phyloP scores from a whole-genome alignment of 208 protist genomes.

The Leishmania tarentolae region DNA sequence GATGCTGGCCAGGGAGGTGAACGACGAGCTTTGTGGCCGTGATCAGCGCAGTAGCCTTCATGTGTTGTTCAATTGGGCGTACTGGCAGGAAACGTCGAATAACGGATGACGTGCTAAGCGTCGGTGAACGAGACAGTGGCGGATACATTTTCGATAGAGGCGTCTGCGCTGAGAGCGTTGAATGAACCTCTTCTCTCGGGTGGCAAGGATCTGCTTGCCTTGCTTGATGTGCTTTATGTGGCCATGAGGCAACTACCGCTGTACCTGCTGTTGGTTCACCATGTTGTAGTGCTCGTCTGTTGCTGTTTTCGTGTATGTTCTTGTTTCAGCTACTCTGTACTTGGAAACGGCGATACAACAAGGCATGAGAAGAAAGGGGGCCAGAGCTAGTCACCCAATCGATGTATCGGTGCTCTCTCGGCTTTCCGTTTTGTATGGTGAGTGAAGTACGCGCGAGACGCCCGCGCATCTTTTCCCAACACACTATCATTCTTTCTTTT shows the following conservation, averaged over 20 bases:
- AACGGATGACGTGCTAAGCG: background rate
- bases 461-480: background rate
- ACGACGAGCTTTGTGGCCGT: constrained; percentile 57
- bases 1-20: constrained; percentile 59
- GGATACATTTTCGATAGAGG: background rate
- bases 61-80: constrained; percentile 69
- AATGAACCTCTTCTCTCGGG: background rate
- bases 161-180: background rate
- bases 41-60: constrained; percentile 53
- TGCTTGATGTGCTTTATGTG: background rate
- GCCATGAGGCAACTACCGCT: background rate
- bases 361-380: background rate
- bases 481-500: background rate
- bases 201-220: background rate
- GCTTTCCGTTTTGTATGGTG: background rate
- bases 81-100: constrained; percentile 46
- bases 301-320: background rate
- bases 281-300: background rate
- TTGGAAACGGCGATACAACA: background rate
- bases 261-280: background rate
- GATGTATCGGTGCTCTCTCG: background rate
- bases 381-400: constrained; percentile 5
- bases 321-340: background rate
- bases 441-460: background rate
- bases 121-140: background rate